Evolutionary conservation across 495 filamentous ascomycete genomes (phyloP).

Genomic region (Clohesyomyces aquaticus): DNA sequence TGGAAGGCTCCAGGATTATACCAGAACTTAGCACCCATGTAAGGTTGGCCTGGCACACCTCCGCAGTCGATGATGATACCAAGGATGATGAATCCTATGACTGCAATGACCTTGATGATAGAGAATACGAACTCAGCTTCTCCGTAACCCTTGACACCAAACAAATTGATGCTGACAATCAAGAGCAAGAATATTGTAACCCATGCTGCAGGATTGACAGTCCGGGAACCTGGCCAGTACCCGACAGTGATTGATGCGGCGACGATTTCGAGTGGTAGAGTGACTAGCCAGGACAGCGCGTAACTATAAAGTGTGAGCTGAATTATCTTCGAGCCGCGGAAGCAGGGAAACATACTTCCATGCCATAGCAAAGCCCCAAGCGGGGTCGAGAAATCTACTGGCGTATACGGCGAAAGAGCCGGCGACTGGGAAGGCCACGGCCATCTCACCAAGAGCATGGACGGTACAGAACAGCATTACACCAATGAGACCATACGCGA

Average conservation of each 20-base stretch:
- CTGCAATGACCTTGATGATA: constrained; percentile 73
- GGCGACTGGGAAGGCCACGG: constrained; percentile 86
- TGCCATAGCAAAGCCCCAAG: constrained; percentile 98
- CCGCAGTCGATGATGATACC: constrained; percentile 55
- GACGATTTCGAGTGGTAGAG: constrained; percentile 88
- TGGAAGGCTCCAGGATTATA: constrained; percentile 81
- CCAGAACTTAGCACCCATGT: constrained; percentile 57
- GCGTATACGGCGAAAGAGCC: constrained; percentile 93
- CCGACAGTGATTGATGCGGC: constrained; percentile 88
- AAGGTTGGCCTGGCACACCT: constrained; percentile 70
- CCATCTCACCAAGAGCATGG: constrained; percentile 89
- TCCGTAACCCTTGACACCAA: constrained; percentile 50
- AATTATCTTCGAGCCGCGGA: not conserved
- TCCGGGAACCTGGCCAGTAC: constrained; percentile 68
- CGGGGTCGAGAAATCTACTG: constrained; percentile 88
- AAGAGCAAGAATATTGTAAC: constrained; percentile 58
- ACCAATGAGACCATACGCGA: constrained; percentile 83
- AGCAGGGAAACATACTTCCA: constrained; percentile 83
- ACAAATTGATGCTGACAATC: constrained; percentile 48
- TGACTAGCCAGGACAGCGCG: constrained; percentile 88
- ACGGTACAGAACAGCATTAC: constrained; percentile 90
- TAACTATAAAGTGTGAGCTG: constrained; percentile 58
- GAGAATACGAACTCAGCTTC: constrained; percentile 51
- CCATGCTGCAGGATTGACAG: constrained; percentile 73
- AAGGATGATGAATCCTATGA: constrained; percentile 56